Percentiles rank a stretch among this genome's conserved stretches.
Evolutionary conservation across 176 grass and related monocot species (phyloP).

Genomic region (Dendrocalamus sinicus): DNA sequence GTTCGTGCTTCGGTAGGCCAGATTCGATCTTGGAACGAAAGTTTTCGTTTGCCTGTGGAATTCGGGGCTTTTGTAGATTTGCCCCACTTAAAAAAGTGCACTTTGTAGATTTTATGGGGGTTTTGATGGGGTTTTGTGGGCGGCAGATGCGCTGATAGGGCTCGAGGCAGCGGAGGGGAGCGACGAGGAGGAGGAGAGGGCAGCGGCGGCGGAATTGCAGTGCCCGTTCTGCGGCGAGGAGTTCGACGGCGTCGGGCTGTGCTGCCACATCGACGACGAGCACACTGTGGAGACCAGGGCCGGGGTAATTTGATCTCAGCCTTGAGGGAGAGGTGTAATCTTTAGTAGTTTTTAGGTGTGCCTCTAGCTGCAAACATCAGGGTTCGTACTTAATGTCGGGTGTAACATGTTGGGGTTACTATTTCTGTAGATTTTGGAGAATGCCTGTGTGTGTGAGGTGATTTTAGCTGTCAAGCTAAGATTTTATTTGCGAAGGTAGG

Average conservation of each 20-base stretch:
- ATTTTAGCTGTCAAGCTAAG: slow-evolving; percentile 1
- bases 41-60: neutral
- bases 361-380: neutral
- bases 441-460: neutral
- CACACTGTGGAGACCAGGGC: slow-evolving; percentile 62
- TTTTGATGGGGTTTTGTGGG: slow-evolving; percentile 40
- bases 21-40: neutral
- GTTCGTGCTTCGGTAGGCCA: slow-evolving; percentile 51
- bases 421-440: neutral
- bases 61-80: too few relatives aligned
- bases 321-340: neutral
- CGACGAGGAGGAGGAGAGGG: slow-evolving; percentile 55
- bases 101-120: neutral
- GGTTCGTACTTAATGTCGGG: neutral
- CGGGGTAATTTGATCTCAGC: slow-evolving; percentile 54
- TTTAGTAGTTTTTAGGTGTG: neutral
- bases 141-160: slow-evolving; percentile 65
- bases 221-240: slow-evolving; percentile 96
- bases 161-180: slow-evolving; percentile 66
- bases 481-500: neutral
- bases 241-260: slow-evolving; percentile 68
- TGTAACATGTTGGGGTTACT: neutral
- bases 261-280: slow-evolving; percentile 80
- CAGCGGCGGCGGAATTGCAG: slow-evolving; percentile 45
- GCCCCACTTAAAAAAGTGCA: too few relatives aligned